These are phyloP conservation scores for Blastobotrys indianensis DNA, from an alignment of 1,139 yeast genomes.

Conservation along the genomic window DNA sequence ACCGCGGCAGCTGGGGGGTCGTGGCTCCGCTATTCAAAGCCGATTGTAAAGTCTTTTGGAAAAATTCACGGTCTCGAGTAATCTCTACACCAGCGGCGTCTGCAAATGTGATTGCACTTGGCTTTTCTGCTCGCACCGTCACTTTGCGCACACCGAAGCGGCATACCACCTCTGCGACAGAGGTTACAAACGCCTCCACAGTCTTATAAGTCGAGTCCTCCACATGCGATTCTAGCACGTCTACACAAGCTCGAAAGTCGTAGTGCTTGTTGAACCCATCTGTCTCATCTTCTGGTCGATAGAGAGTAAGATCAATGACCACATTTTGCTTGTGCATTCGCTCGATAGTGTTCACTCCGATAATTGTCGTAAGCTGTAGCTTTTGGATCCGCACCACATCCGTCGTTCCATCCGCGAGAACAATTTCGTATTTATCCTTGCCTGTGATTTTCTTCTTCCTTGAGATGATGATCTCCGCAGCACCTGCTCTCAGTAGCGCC, in stretches of 20 bases:
- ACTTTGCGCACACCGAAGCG: slow-evolving; percentile 40
- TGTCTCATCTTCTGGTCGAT: slow-evolving; percentile 24
- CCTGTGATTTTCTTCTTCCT: slow-evolving; percentile 26
- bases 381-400: slow-evolving; percentile 48
- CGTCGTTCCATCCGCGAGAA: slow-evolving; percentile 25
- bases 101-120: slow-evolving; percentile 82
- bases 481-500: slow-evolving; percentile 53
- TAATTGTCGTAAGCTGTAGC: slow-evolving; percentile 61
- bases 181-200: slow-evolving; percentile 81
- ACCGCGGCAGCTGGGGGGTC: slow-evolving; percentile 6
- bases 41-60: slow-evolving; percentile 16
- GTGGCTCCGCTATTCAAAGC: slow-evolving; percentile 7
- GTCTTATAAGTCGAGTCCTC: slow-evolving; percentile 79
- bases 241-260: slow-evolving; percentile 30
- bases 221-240: slow-evolving; percentile 45
- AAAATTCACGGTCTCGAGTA: slow-evolving; percentile 42
- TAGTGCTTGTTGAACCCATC: slow-evolving; percentile 29
- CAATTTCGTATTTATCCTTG: slow-evolving; percentile 29
- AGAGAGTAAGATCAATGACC: slow-evolving; percentile 48
- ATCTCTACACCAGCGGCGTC: slow-evolving; percentile 87
- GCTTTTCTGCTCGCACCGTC: slow-evolving; percentile 66
- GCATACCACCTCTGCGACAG: slow-evolving; percentile 60
- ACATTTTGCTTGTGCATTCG: slow-evolving; percentile 73
- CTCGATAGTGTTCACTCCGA: slow-evolving; percentile 91
- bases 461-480: slow-evolving; percentile 39